These are phyloP conservation scores for Anthracocystis walkeri DNA, from an alignment of 1,284 basidiomycete genomes.

Conservation along the genomic window DNA sequence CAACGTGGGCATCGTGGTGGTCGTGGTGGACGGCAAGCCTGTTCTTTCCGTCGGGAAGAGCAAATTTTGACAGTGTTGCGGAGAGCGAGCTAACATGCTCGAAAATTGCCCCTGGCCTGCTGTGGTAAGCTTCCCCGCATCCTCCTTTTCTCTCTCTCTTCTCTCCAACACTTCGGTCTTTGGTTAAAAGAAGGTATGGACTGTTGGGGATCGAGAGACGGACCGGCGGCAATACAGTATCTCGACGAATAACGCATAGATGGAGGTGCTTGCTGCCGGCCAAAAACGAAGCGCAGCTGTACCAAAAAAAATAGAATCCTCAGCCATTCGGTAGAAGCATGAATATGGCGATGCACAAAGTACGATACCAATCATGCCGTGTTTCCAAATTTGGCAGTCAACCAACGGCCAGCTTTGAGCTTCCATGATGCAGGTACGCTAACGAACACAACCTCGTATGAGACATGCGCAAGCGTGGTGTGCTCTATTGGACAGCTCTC, in stretches of 20 bases:
- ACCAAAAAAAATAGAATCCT: too few relatives aligned
- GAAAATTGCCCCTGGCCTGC: not conserved
- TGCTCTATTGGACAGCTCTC: conserved; percentile 1
- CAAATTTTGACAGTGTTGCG: not conserved
- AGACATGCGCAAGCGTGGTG: not conserved
- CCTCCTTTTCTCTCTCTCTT: too few relatives aligned
- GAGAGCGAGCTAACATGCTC: not conserved
- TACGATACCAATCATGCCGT: too few relatives aligned
- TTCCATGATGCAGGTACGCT: too few relatives aligned
- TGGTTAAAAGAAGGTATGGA: conserved; percentile 69
- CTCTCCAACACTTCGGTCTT: too few relatives aligned
- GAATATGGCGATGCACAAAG: too few relatives aligned
- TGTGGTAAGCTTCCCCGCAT: too few relatives aligned
- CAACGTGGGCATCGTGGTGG: not conserved
- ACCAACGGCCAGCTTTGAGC: too few relatives aligned
- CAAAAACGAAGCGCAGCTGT: too few relatives aligned
- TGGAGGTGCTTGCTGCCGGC: not conserved
- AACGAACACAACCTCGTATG: not conserved
- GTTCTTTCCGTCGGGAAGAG: not conserved
- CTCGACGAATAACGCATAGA: not conserved
- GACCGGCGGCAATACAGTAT: conserved; percentile 1
- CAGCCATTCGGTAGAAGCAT: too few relatives aligned
- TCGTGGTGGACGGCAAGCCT: not conserved
- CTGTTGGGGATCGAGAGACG: conserved; percentile 69
- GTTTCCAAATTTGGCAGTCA: not conserved